Conservation (phyloP, 23 red algal genomes). For the Gracilaria gracilis region DNA sequence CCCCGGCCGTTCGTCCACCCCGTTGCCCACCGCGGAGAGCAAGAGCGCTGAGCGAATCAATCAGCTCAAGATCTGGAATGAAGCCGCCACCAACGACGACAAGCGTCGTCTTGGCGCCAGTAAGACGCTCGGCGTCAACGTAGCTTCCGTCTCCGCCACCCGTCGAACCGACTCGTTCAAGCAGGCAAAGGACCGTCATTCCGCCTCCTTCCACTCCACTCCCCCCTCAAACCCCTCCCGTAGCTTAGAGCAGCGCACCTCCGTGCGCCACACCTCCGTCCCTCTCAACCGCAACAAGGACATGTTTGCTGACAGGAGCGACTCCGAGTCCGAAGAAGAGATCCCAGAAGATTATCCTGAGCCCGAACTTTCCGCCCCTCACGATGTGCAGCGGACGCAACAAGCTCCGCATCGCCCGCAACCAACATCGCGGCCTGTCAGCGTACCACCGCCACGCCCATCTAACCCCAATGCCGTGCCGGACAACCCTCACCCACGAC, state of each 20-base stretch:
- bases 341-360: constrained; percentile 6
- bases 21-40: constrained; percentile 78
- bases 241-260: constrained; percentile 11
- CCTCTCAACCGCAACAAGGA: constrained; percentile 32
- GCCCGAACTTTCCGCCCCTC: background rate
- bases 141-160: constrained; percentile 28
- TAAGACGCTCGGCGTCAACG: constrained; percentile 49
- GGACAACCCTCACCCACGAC: constrained; percentile 26
- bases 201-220: constrained; percentile 55
- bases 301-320: constrained; percentile 62
- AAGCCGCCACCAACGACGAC: constrained; percentile 79
- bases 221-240: background rate
- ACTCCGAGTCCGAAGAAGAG: constrained; percentile 67
- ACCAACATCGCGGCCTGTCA: constrained; percentile 12
- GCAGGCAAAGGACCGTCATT: constrained; percentile 64
- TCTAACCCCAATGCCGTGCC: constrained; percentile 8
- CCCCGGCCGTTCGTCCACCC: constrained; percentile 78
- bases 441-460: constrained; percentile 4
- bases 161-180: constrained; percentile 83
- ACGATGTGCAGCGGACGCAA: background rate
- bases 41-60: constrained; percentile 82
- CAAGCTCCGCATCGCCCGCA: background rate
- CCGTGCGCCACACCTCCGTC: constrained; percentile 30
- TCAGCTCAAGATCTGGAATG: constrained; percentile 90
- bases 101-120: constrained; percentile 65